Percentiles rank a stretch among this genome's conserved stretches.
Evolutionary conservation across 495 filamentous ascomycete genomes (phyloP).

Genomic region (Trichoderma erinaceum): DNA sequence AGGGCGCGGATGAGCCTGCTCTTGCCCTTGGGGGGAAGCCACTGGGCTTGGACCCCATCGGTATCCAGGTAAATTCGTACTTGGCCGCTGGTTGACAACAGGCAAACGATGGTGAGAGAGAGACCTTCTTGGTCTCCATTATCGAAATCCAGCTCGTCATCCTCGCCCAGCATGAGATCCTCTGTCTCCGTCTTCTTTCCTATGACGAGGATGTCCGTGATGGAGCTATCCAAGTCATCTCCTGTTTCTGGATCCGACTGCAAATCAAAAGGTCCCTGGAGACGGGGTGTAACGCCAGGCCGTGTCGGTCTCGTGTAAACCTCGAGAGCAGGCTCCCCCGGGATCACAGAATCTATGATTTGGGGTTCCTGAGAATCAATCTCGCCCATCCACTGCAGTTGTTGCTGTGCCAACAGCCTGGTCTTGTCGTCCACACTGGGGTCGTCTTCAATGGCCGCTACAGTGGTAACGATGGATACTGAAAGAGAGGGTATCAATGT

Average conservation of each 20-base stretch:
- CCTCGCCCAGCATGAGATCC: constrained; percentile 57
- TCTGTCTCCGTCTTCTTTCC: constrained; percentile 48
- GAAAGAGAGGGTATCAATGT: constrained; percentile 71
- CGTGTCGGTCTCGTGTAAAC: constrained; percentile 63
- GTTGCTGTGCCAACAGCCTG: constrained; percentile 58
- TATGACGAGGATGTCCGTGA: constrained; percentile 50
- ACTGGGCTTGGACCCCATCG: constrained; percentile 74
- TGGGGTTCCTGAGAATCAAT: constrained; percentile 71
- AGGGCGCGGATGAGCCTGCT: constrained; percentile 32
- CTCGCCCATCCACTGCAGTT: constrained; percentile 76
- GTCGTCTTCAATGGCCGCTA: constrained; percentile 55
- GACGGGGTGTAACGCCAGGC: constrained; percentile 66
- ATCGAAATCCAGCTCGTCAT: constrained; percentile 47
- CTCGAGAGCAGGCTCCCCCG: constrained; percentile 41
- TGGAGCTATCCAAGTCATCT: constrained; percentile 60
- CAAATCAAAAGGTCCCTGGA: constrained; percentile 82
- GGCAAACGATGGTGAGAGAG: constrained; percentile 66
- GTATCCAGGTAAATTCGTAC: constrained; percentile 74
- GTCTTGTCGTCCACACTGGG: constrained; percentile 46
- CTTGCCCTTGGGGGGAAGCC: constrained; percentile 60
- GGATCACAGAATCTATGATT: constrained; percentile 32
- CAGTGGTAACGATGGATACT: constrained; percentile 61
- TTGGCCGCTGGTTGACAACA: constrained; percentile 65
- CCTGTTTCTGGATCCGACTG: constrained; percentile 56
- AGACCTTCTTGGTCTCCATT: constrained; percentile 56